Evolutionary conservation across 2,329 filamentous ascomycete genomes (phyloP).

Genomic region (Lizonia empirigonia): DNA sequence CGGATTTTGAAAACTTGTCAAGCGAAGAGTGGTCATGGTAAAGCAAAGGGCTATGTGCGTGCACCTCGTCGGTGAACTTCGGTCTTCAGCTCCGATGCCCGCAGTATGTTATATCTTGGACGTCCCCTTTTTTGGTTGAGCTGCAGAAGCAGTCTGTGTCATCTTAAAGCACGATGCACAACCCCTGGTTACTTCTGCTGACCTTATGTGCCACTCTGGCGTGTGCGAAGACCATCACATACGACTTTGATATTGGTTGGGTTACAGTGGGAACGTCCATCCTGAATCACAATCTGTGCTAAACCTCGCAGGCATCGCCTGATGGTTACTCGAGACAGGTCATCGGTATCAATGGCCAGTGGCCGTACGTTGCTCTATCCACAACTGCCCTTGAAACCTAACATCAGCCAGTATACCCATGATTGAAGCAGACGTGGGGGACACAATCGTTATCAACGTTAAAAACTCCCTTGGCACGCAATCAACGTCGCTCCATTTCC

Average conservation of each 20-base stretch:
- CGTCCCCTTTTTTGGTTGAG: neutral
- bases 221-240: conserved; percentile 48
- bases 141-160: neutral
- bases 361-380: conserved; percentile 54
- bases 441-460: conserved; percentile 70
- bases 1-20: neutral
- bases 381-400: neutral
- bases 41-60: neutral
- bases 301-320: conserved; percentile 8
- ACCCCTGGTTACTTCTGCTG: conserved; percentile 3
- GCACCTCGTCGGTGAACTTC: neutral
- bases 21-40: conserved; percentile 1
- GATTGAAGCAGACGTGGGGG: conserved; percentile 73
- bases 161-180: conserved; percentile 14
- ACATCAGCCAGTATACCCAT: conserved; percentile 58
- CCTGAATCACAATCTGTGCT: neutral
- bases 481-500: conserved; percentile 72
- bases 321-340: conserved; percentile 44
- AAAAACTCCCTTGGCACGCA: conserved; percentile 68
- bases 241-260: conserved; percentile 61
- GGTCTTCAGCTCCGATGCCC: neutral
- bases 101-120: conserved; percentile 1
- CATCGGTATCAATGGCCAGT: conserved; percentile 74
- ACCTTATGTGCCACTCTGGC: conserved; percentile 18
- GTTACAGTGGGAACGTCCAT: conserved; percentile 36